phyloP scores from a whole-genome alignment of 495 filamentous ascomycete species.

The Annulohypoxylon maeteangense region DNA sequence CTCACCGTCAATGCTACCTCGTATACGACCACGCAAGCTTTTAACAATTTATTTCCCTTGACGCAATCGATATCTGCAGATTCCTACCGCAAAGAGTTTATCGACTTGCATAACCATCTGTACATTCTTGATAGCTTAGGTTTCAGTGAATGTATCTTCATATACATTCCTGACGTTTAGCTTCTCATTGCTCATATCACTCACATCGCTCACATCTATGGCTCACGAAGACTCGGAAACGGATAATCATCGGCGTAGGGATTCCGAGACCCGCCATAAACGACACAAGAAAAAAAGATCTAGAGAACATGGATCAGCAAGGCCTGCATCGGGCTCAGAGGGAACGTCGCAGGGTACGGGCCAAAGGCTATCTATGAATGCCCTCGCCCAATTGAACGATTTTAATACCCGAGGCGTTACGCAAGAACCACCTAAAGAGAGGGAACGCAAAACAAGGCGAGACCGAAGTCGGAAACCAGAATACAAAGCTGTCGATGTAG shows the following conservation, averaged over 20 bases:
- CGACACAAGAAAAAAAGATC: slow-evolving; percentile 45
- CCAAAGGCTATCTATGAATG: slow-evolving; percentile 62
- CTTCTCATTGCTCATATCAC: neutral
- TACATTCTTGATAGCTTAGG: neutral
- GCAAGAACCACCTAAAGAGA: slow-evolving; percentile 40
- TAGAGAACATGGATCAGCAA: slow-evolving; percentile 40
- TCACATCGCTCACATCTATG: slow-evolving; percentile 30
- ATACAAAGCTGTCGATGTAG: slow-evolving; percentile 35
- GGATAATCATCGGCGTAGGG: slow-evolving; percentile 45
- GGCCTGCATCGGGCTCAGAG: slow-evolving; percentile 31
- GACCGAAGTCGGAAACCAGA: slow-evolving; percentile 34
- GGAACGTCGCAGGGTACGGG: slow-evolving; percentile 24
- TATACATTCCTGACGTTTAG: neutral
- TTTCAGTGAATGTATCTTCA: slow-evolving; percentile 13
- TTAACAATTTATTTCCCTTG: slow-evolving; percentile 21
- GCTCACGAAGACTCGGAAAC: slow-evolving; percentile 47
- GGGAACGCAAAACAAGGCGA: slow-evolving; percentile 36
- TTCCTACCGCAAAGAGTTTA: slow-evolving; percentile 36
- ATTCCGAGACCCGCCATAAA: slow-evolving; percentile 39
- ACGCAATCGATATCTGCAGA: slow-evolving; percentile 39
- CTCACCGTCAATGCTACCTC: slow-evolving; percentile 31
- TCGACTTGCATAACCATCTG: slow-evolving; percentile 19
- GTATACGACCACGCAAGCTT: slow-evolving; percentile 18
- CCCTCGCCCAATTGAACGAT: slow-evolving; percentile 70
- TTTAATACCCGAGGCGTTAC: slow-evolving; percentile 56